Evolutionary conservation across 78 protist species (phyloP).

Genomic region (Dictyostelium intermedium): DNA sequence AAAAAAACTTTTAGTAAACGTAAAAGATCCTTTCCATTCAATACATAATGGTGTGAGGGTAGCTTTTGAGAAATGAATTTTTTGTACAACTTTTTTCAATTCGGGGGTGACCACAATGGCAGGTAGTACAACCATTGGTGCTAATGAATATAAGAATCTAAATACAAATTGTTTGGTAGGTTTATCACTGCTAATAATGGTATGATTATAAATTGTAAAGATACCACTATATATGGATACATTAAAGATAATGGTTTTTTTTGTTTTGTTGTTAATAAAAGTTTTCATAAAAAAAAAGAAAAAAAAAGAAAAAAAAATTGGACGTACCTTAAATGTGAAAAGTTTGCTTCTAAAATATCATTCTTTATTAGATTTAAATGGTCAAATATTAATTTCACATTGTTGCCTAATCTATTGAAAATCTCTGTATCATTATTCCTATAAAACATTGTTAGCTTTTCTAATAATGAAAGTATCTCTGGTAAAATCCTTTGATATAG

Average conservation of each 20-base stretch:
- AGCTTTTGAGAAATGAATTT: conserved; percentile 32
- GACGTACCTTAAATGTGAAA: conserved; percentile 28
- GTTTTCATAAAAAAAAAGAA: neutral
- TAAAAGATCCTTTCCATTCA: conserved; percentile 59
- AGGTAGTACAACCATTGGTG: conserved; percentile 29
- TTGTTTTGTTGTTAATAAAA: too few relatives aligned
- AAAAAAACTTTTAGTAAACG: conserved; percentile 30
- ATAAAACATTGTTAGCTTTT: conserved; percentile 7
- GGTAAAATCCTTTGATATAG: neutral
- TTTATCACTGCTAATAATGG: conserved; percentile 21
- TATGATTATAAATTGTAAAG: conserved; percentile 35
- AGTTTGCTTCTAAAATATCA: conserved; percentile 9
- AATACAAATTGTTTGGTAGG: conserved; percentile 41
- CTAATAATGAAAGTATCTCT: conserved; percentile 30
- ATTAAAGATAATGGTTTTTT: too few relatives aligned
- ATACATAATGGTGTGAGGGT: conserved; percentile 9
- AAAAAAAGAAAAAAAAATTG: neutral
- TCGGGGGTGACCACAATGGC: neutral
- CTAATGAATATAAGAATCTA: conserved; percentile 43
- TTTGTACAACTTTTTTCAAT: conserved; percentile 14
- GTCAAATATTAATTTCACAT: conserved; percentile 46
- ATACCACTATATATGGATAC: conserved; percentile 6
- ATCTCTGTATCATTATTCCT: neutral
- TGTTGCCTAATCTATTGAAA: conserved; percentile 61
- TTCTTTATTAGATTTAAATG: conserved; percentile 55